Evolutionary conservation across 2,329 filamentous ascomycete species (phyloP), one percentile per base, ranked within the genome.

Genomic region (Aspergillus neotritici): DNA sequence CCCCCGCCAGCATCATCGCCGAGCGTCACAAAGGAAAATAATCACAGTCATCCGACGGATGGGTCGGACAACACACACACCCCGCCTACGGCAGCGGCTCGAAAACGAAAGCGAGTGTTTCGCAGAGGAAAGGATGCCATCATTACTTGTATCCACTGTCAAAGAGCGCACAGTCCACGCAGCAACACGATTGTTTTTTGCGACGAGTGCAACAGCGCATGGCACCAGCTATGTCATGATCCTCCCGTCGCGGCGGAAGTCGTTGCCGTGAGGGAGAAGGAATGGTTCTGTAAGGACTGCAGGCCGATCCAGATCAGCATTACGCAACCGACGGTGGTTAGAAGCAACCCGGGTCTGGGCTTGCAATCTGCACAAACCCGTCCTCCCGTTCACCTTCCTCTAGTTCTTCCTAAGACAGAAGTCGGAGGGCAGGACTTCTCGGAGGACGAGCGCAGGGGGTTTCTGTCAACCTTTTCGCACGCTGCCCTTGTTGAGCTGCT

Each of bases 181-280:
- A 80, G 72, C 53, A 93, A 93, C 66, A 79, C 83, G 67, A 90
- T 94, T 60, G 86, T 93, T 3, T 88, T 90, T 64, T 94, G 87
- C 68, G 86, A 91, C 65, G 82, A 82, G 12, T 94, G 87, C 69
- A 86, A 87, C 61, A 74, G 75, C 25, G 79, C 82, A 33, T 94
- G 87, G 78, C 87, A 94, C 64, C 86, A 89, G 62, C 79, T 80
- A 56, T 94, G 87, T 58, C 87, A 94, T 62, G 77, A 86, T 46
- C 87, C 87, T 1, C 76, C 77, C 7, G 86, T 94, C 47, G 74
- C 77, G n/a, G 78, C 83, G 48, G 78, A 83, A 13, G 79, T 84
- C 14, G 77, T 90, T 36, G 74, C 75, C 30, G 77, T 86, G 47
- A 72, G 81, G 50, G 78, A 79, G 49, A 78, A 78, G 47, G 79